phyloP scores from a whole-genome alignment of 2,329 filamentous ascomycete species.

The Fusarium transvaalense region DNA sequence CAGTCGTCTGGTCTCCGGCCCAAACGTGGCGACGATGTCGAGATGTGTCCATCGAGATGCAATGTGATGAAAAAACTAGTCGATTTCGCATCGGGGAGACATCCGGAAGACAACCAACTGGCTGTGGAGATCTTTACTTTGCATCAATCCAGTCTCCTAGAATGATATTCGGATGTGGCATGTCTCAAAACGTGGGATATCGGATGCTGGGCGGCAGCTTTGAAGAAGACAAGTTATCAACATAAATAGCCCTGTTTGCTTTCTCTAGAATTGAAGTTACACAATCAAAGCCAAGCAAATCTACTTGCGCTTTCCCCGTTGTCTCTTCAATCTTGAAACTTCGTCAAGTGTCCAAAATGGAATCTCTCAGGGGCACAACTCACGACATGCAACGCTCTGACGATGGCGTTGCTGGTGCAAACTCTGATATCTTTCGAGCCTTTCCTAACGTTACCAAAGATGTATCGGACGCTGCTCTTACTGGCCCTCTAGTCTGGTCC shows the following conservation, averaged over 20 bases:
- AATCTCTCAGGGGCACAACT: slow-evolving; percentile 22
- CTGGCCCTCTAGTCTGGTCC: slow-evolving; percentile 46
- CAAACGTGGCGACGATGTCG: slow-evolving; percentile 9
- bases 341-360: slow-evolving; percentile 17
- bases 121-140: slow-evolving; percentile 7
- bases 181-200: slow-evolving; percentile 20
- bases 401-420: slow-evolving; percentile 17
- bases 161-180: slow-evolving; percentile 4
- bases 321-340: background rate
- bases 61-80: slow-evolving; percentile 30
- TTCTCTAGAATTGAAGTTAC: slow-evolving; percentile 6
- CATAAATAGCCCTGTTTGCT: slow-evolving; percentile 26
- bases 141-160: background rate
- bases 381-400: slow-evolving; percentile 20
- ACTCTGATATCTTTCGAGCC: slow-evolving; percentile 24
- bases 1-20: background rate
- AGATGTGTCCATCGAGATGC: slow-evolving; percentile 25
- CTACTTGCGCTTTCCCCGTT: background rate
- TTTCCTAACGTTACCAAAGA: slow-evolving; percentile 19
- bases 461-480: slow-evolving; percentile 19
- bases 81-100: slow-evolving; percentile 22
- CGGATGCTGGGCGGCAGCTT: slow-evolving; percentile 7
- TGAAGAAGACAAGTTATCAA: slow-evolving; percentile 16
- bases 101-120: slow-evolving; percentile 24
- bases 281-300: background rate